Base-by-base conservation (phyloP, 768 basidiomycete species). In the Boletellus sp. region DNA sequence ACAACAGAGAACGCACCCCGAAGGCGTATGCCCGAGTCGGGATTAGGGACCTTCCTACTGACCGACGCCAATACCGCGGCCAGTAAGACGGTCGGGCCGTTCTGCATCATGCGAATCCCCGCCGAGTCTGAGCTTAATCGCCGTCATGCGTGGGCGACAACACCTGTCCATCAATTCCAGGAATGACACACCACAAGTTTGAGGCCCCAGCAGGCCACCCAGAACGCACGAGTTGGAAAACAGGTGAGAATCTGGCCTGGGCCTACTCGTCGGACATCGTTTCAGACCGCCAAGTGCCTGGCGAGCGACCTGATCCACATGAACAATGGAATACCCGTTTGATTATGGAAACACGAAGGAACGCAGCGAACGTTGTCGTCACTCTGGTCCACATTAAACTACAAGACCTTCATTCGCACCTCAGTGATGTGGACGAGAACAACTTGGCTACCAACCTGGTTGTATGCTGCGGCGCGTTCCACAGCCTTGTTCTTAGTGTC, bases 101-200 rank as follows among this genome's bases (percentile, higher is more conserved):
- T 28, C 34, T 47, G 51, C 43, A 51, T 36, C 43, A 45, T 52
- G 63, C 51, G 64, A 60, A 64, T 64, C 63, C 63, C 58, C 55
- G 56, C 53, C 24, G 39, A 17, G 38, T 40, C 32, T 51, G 51
- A 40, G 39, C 42, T 46, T 45, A 60, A 58, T 63, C 56, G 51
- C 64, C 61, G 64, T 54, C 47, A 28, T 47, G 33, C 39, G 31
- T 48, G 37, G 42, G 34, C 51, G 38, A 53, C n/a, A 42, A 33
- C 46, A 50, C 37, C 23, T 32, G 31, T 11, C 31, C 38, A 26
- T 33, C 45, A 49, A 53, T 34, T 44, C 51, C 28, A 52, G 28
- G 40, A 23, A 45, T 23, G 24, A 62, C 35, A 49, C 54, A 45
- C 20, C 39, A 37, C 47, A 47, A 15, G 47, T 43, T 51, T 23